A percentile compares a stretch with the other conserved stretches of the same genome.
Conservation (phyloP, 2,329 filamentous ascomycete species). For the Thelonectria rubi region DNA sequence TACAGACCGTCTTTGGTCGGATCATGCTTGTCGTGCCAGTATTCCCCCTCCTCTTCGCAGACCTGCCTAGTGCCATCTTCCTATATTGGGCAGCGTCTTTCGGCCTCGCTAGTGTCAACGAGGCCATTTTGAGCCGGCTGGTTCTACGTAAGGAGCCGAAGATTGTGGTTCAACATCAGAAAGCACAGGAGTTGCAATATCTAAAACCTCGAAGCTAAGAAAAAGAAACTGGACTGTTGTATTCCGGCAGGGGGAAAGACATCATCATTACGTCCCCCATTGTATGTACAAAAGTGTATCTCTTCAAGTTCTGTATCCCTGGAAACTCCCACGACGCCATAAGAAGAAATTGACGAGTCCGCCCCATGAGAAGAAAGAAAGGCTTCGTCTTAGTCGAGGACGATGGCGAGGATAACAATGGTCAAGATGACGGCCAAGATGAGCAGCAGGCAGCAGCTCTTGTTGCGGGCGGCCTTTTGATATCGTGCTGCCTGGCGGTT, state of each 20-base stretch:
- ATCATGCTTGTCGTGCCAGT: slow-evolving; percentile 46
- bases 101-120: slow-evolving; percentile 47
- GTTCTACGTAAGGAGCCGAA: slow-evolving; percentile 30
- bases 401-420: slow-evolving; percentile 87
- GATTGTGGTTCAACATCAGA: slow-evolving; percentile 27
- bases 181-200: slow-evolving; percentile 33
- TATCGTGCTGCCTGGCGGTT: slow-evolving; percentile 86
- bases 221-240: slow-evolving; percentile 26
- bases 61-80: slow-evolving; percentile 53
- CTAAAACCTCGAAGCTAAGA: slow-evolving; percentile 26
- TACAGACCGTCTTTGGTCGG: slow-evolving; percentile 44
- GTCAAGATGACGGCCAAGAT: slow-evolving; percentile 89
- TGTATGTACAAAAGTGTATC: slow-evolving; percentile 38
- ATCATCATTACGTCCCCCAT: slow-evolving; percentile 22
- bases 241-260: slow-evolving; percentile 20
- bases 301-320: slow-evolving; percentile 36
- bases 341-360: slow-evolving; percentile 27
- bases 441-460: slow-evolving; percentile 89
- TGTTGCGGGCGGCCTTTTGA: slow-evolving; percentile 94
- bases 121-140: slow-evolving; percentile 40
- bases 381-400: slow-evolving; percentile 67
- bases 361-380: slow-evolving; percentile 23
- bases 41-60: slow-evolving; percentile 46
- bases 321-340: slow-evolving; percentile 41
- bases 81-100: slow-evolving; percentile 53